phyloP scores from a whole-genome alignment of 1,284 basidiomycete genomes.

The Ustilago esculenta region DNA sequence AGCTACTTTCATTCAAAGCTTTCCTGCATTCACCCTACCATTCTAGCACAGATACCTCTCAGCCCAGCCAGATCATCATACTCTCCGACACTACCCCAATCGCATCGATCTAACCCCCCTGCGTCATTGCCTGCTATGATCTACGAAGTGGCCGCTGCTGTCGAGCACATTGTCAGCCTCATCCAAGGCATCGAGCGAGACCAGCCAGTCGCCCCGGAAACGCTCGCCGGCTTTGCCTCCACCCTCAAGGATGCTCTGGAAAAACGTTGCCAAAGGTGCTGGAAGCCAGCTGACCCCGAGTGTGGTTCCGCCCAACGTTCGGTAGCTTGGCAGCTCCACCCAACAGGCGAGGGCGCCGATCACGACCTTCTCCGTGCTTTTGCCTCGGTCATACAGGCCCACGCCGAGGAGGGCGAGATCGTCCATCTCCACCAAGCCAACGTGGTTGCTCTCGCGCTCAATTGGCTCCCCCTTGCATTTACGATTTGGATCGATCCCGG shows the following conservation, averaged over 20 bases:
- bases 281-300: constrained; percentile 34
- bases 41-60: too few relatives aligned
- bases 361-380: constrained; percentile 37
- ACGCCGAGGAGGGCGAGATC: constrained; percentile 30
- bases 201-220: constrained; percentile 14
- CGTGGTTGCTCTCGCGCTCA: constrained; percentile 21
- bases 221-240: constrained; percentile 29
- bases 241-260: constrained; percentile 48
- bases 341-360: constrained; percentile 51
- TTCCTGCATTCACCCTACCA: too few relatives aligned
- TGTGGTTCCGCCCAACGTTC: constrained; percentile 41
- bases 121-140: constrained; percentile 26
- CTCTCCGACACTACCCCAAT: not conserved
- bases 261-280: constrained; percentile 37
- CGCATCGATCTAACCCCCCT: too few relatives aligned
- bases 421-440: constrained; percentile 9
- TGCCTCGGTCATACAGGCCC: constrained; percentile 19
- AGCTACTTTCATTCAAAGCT: too few relatives aligned
- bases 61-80: not conserved
- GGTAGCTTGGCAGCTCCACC: constrained; percentile 51
- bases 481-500: constrained; percentile 61
- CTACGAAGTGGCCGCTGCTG: constrained; percentile 49
- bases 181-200: constrained; percentile 8
- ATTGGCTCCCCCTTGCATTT: constrained; percentile 36
- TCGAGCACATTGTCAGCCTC: constrained; percentile 38